Base-by-base conservation (phyloP, 371 early-diverging fungal species). In the Mortierella sp. region DNA sequence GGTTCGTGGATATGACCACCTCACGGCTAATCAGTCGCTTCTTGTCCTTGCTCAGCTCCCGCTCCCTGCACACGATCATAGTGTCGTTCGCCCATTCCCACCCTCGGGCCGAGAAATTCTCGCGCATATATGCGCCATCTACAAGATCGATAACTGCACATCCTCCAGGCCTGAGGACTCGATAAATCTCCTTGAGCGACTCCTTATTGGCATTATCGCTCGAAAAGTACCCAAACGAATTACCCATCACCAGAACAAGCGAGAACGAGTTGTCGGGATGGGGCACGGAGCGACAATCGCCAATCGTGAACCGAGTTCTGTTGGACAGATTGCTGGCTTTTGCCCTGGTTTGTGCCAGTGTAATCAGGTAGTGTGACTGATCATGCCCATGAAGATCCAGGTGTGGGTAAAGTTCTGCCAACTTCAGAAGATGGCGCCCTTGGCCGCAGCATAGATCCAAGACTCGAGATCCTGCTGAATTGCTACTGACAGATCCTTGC, bases 31-130 rank as follows among this genome's bases (percentile, higher is more conserved):
- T 70, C 26, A 89, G 75, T 24, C 88, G 75, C 52, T 72, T 57
- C 24, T 73, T 62, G 57, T 89, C 89, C 46, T 71, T 70, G 53
- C 70, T 67, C 52, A 89, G 59, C 78, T 81, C 78, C 4, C 89
- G 78, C 58, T 89, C 89, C n/a, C 89, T 83, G 60, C 89, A 89
- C 6, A 84, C 89, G 68, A 89, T 83, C 49, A 82, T 84, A 11
- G 55, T 53, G 52, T 89, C 89, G 54, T 87, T 87, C 32, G 85
- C 72, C 89, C 89, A 89, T 64, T 89, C 89, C 89, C 89, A 89
- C 46, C 82, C 79, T 12, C 85, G 80, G 39, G 82, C 68, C 9
- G 78, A 80, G 70, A 81, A 87, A 64, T 84, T 81, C 12, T 76
- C 53, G 21, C 87, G 75, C 81, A 86, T 79, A 60, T 83, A 83